These are phyloP conservation scores for Pouteria glomerata DNA, from an alignment of 148 eudicot genomes.

Conservation along the genomic window DNA sequence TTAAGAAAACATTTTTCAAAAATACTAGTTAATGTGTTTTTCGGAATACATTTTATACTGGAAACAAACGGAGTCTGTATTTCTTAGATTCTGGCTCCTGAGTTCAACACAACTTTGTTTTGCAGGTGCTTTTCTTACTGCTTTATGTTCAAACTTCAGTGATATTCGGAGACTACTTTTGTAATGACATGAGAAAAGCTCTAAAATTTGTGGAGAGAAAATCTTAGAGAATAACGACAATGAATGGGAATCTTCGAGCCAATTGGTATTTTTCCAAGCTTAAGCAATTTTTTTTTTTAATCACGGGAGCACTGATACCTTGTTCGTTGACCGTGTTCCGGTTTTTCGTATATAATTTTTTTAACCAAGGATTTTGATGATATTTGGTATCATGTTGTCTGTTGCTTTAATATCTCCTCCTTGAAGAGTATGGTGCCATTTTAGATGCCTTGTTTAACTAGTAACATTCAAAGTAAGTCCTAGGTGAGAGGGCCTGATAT, in stretches of 20 bases:
- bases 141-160: constrained; percentile 61
- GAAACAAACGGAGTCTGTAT: too few relatives aligned
- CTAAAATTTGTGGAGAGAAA: neutral
- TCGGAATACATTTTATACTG: too few relatives aligned
- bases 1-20: too few relatives aligned
- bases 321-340: too few relatives aligned
- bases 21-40: too few relatives aligned
- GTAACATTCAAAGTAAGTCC: neutral
- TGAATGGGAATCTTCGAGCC: neutral
- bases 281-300: neutral
- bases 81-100: neutral
- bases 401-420: neutral
- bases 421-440: neutral
- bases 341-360: too few relatives aligned
- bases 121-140: constrained; percentile 67
- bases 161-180: constrained; percentile 64
- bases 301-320: too few relatives aligned
- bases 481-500: neutral
- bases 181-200: constrained; percentile 19
- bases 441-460: neutral
- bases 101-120: neutral
- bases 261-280: neutral
- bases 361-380: too few relatives aligned
- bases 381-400: neutral
- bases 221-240: neutral